phyloP scores from a whole-genome alignment of 75 land plant genomes.

The Picea sitchensis region DNA sequence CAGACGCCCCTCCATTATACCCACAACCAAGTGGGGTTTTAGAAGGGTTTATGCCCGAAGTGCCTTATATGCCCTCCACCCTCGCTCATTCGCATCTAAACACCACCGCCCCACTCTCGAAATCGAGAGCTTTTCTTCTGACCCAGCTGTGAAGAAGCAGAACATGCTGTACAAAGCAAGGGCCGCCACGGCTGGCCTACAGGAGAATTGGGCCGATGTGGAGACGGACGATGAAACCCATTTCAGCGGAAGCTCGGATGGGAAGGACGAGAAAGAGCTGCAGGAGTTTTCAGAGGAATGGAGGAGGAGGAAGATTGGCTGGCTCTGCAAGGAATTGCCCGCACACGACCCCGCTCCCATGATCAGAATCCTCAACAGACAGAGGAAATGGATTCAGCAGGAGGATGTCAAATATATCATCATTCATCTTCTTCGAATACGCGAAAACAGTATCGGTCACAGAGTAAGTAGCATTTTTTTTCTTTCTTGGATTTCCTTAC shows the following conservation, averaged over 20 bases:
- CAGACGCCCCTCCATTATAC: too few relatives aligned
- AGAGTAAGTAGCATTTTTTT: constrained; percentile 33
- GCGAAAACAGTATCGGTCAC: constrained; percentile 64
- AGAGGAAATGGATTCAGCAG: constrained; percentile 74
- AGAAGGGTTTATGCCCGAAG: too few relatives aligned
- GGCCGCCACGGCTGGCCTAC: background rate
- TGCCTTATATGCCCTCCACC: background rate
- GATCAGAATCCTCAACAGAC: constrained; percentile 67
- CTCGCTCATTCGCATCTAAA: background rate
- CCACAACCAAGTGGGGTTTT: too few relatives aligned
- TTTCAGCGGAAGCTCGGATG: background rate
- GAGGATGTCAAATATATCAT: constrained; percentile 70
- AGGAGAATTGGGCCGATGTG: background rate
- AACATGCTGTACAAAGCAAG: background rate
- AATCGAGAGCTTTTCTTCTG: background rate
- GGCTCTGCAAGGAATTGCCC: constrained; percentile 93
- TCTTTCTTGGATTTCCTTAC: too few relatives aligned
- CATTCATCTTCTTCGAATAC: constrained; percentile 59
- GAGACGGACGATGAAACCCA: background rate
- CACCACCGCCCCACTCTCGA: background rate
- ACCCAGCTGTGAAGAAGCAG: background rate
- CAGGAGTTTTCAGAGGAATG: constrained; percentile 73
- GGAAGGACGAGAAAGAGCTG: constrained; percentile 40
- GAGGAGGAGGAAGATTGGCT: constrained; percentile 71
- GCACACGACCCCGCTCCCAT: constrained; percentile 51